Evolutionary conservation across 2,329 filamentous ascomycete species (phyloP).

Genomic region (Neurospora sp.): DNA sequence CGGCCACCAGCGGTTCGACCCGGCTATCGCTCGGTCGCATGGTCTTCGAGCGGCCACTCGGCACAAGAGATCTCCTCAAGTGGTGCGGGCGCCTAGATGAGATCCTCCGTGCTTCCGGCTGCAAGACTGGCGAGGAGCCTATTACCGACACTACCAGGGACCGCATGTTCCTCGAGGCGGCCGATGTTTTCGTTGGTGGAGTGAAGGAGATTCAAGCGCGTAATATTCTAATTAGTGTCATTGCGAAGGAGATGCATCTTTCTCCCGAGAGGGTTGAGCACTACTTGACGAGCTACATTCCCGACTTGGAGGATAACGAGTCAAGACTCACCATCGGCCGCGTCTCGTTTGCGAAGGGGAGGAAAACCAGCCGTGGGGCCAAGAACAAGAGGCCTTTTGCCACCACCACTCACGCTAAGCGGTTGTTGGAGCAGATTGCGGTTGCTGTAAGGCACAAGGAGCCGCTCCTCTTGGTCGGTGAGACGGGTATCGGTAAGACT

Average conservation of each 20-base stretch:
- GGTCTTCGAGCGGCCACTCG: constrained; percentile 37
- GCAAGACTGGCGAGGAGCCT: constrained; percentile 57
- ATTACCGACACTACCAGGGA: constrained; percentile 65
- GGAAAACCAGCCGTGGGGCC: constrained; percentile 36
- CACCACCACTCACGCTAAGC: constrained; percentile 74
- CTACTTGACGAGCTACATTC: constrained; percentile 63
- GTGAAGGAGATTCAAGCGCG: constrained; percentile 57
- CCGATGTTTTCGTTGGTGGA: constrained; percentile 85
- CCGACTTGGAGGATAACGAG: constrained; percentile 55
- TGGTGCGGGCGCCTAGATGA: constrained; percentile 72
- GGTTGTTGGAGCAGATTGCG: constrained; percentile 79
- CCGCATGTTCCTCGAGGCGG: constrained; percentile 84
- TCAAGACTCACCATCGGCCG: constrained; percentile 55
- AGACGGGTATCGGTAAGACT: constrained; percentile 97
- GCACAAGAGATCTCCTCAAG: constrained; percentile 69
- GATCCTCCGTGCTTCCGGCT: constrained; percentile 51
- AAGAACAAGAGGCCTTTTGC: constrained; percentile 66
- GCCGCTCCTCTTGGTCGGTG: constrained; percentile 87
- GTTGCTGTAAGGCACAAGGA: constrained; percentile 77
- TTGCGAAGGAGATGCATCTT: constrained; percentile 82
- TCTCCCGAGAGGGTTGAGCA: constrained; percentile 73
- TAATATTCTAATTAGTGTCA: constrained; percentile 51
- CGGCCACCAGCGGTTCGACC: constrained; percentile 26
- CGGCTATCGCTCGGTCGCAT: constrained; percentile 24
- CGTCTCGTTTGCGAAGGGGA: constrained; percentile 50